Evolutionary conservation across 2,329 filamentous ascomycete genomes (phyloP).

Genomic region (Diaporthe helianthi): DNA sequence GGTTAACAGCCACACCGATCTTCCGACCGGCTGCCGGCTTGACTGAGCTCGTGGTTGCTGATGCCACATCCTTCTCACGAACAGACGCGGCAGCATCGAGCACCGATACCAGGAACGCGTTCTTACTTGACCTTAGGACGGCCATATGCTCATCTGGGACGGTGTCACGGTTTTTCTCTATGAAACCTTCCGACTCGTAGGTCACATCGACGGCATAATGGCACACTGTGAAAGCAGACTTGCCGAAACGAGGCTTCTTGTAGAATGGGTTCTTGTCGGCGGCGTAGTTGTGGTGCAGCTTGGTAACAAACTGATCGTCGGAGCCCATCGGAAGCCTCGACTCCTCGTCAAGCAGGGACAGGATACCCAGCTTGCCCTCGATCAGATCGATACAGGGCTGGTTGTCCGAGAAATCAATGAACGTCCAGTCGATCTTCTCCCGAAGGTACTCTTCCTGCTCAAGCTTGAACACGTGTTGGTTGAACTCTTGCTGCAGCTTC

Average conservation of each 20-base stretch:
- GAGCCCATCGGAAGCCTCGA: slow-evolving; percentile 96
- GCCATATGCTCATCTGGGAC: slow-evolving; percentile 98
- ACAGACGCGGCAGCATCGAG: slow-evolving; percentile 85
- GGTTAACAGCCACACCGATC: slow-evolving; percentile 89
- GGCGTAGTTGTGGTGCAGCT: slow-evolving; percentile 92
- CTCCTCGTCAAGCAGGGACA: slow-evolving; percentile 94
- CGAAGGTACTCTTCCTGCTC: slow-evolving; percentile 97
- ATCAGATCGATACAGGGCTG: slow-evolving; percentile 99
- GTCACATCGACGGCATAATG: slow-evolving; percentile 98
- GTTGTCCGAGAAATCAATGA: slow-evolving; percentile 99
- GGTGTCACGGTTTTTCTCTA: slow-evolving; percentile 99
- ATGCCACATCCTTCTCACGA: slow-evolving; percentile 83
- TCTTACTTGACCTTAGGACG: slow-evolving; percentile 82
- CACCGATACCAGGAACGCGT: slow-evolving; percentile 83
- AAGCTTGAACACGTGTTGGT: slow-evolving; percentile 98
- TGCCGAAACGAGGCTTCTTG: slow-evolving; percentile 98
- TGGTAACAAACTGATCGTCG: slow-evolving; percentile 95
- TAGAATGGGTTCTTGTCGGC: slow-evolving; percentile 90
- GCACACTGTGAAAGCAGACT: slow-evolving; percentile 96
- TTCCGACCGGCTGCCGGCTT: slow-evolving; percentile 80
- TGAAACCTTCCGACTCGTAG: slow-evolving; percentile 98
- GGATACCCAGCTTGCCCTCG: slow-evolving; percentile 92
- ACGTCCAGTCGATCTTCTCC: slow-evolving; percentile 98
- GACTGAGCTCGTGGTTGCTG: slow-evolving; percentile 72
- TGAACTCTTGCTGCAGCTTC: slow-evolving; percentile 98